Conservation (phyloP, 768 basidiomycete genomes). For the Daedaleopsis nitida region DNA sequence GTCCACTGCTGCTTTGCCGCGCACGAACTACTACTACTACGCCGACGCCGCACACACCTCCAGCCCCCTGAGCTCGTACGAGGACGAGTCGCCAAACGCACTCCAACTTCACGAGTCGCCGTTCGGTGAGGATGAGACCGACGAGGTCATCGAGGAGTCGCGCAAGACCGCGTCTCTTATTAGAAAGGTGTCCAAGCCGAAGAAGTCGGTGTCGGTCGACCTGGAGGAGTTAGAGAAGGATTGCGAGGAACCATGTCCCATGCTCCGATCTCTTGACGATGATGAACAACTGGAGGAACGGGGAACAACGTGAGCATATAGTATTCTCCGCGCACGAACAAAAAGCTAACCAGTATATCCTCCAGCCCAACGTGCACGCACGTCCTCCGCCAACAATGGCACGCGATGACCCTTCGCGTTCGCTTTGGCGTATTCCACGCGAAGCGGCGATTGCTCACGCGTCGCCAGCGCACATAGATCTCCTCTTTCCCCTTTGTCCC, state of each 20-base stretch:
- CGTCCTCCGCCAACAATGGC: constrained; percentile 59
- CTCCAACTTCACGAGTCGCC: constrained; percentile 24
- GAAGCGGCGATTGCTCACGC: constrained; percentile 34
- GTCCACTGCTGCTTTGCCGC: constrained; percentile 18
- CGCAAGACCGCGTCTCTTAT: constrained; percentile 13
- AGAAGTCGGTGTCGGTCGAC: constrained; percentile 15
- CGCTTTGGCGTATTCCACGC: constrained; percentile 61
- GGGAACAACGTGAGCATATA: constrained; percentile 24
- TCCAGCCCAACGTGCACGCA: constrained; percentile 60
- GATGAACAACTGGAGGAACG: constrained; percentile 19
- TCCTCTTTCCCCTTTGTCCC: not conserved
- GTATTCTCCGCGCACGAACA: not conserved
- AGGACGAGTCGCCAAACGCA: constrained; percentile 23
- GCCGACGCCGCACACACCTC: constrained; percentile 22
- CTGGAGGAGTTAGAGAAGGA: constrained; percentile 16
- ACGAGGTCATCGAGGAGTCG: constrained; percentile 14
- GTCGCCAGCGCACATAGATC: constrained; percentile 19
- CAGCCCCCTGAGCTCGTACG: constrained; percentile 27
- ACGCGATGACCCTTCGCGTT: constrained; percentile 55
- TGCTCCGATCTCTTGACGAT: constrained; percentile 6
- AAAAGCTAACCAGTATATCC: not conserved
- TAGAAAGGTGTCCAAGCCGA: constrained; percentile 12
- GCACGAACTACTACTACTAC: constrained; percentile 24
- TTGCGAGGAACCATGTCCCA: constrained; percentile 5
- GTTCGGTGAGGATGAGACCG: constrained; percentile 16